Percentiles rank a stretch among this genome's conserved stretches.
phyloP scores from a whole-genome alignment of 148 eudicot species.

The Talinum fruticosum region DNA sequence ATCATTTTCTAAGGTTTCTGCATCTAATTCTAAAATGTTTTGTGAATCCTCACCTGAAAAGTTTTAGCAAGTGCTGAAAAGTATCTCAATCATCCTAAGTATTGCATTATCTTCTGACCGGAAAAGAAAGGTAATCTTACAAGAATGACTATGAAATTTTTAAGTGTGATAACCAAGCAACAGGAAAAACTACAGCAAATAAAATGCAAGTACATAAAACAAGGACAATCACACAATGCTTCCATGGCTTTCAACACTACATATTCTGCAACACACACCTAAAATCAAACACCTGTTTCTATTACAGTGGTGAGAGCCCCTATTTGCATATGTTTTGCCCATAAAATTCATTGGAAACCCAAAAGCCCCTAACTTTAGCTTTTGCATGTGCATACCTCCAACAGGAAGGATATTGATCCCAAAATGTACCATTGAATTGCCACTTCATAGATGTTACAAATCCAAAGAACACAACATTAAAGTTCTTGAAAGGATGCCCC shows the following conservation, averaged over 20 bases:
- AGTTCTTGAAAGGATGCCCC: slow-evolving; percentile 10
- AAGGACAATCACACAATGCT: no score
- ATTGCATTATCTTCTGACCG: not conserved
- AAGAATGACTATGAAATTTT: not conserved
- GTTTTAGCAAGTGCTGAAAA: not conserved
- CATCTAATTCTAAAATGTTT: not conserved
- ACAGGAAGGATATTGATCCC: not conserved
- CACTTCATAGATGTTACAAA: not conserved
- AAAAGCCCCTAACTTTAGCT: slow-evolving; percentile 3
- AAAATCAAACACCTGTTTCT: not conserved
- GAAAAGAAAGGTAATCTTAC: not conserved
- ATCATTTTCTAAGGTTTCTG: not conserved
- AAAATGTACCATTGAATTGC: not conserved
- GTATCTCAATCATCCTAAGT: not conserved
- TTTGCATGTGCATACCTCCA: not conserved
- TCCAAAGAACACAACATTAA: slow-evolving; percentile 5
- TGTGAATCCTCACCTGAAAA: not conserved
- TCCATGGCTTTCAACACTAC: no score
- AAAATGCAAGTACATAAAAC: no score
- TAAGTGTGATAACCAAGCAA: not conserved
- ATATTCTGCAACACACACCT: not conserved
- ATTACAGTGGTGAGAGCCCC: not conserved
- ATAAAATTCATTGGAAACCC: not conserved
- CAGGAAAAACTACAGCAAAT: no score
- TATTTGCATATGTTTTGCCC: not conserved